Evolutionary conservation across 164 flowering plant genomes (phyloP), one percentile per base, ranked within the genome.

Genomic region (Sextonia rubra): DNA sequence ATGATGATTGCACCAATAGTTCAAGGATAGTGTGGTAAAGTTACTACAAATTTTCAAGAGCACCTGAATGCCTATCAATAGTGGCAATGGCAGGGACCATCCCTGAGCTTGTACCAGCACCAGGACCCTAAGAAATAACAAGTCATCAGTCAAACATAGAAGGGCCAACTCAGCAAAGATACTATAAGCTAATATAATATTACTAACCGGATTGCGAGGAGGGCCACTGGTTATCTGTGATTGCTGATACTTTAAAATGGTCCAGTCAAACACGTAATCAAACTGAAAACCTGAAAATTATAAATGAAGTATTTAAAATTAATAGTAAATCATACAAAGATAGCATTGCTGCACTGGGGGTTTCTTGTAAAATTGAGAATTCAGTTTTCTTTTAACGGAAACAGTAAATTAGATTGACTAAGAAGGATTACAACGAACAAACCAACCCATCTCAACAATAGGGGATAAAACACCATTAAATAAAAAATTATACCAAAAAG

Each of bases 231-330:
- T 78, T 70, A 88, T 84, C 78, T 91, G 93, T 58, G 96, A 86
- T 79, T 91, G 96, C 82, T 91, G 93, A 79, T 91, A 91, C 86
- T 89, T 91, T 77, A 91, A 81, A 78, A 91, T 91, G 66, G 96
- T 91, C 96, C 96, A 90, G 78, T 90, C 94, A 85, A 90, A 90
- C 12, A 90, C 91, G 79, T 90, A 90, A 85, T 90, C 95, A 83
- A 91, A 91, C 82, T 91, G 96, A 79, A 91, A 91, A 30, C 96
- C 96, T 91, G 80, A 61, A 77, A 47, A 77, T 55, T 3, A 70
- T 29, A 69, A 23, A n/a, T 49, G 61, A 22, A 25, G 66, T 25
- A 56, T 18, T 8, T 3, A 30, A 47, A 29, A 66, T 47, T 6
- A 47, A 52, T 52, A 52, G 20, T 52, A 52, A 8, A 52, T 12